Base-by-base conservation (phyloP, 2,329 filamentous ascomycete genomes). In the Fusarium tupiense region DNA sequence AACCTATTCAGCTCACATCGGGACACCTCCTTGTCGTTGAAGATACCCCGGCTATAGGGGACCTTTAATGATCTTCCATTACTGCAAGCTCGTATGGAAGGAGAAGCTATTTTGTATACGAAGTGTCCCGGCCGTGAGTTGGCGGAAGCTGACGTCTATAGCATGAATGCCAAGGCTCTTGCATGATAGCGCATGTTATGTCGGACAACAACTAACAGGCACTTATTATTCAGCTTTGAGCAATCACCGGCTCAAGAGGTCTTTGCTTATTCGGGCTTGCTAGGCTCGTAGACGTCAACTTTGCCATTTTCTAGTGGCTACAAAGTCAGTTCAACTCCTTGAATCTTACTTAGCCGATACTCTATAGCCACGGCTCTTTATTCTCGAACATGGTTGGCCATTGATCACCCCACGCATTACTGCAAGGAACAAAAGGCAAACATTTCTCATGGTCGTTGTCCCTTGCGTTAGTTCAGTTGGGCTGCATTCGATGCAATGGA, bases 391-490 rank as follows among this genome's bases (percentile, higher is more conserved):
- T 60, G 47, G 59, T 56, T 61, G 50, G 64, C 14, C 54, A 41
- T 24, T 33, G 14, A 43, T 35, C 29, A 43, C 64, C 64, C 56
- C 68, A 53, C 43, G 40, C 43, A 43, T 69, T 58, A 54, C 53
- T 72, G 60, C 60, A 69, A 69, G 68, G 72, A 59, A 58, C 47
- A 61, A n/a, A 33, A 60, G 22, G 29, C 47, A 58, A 59, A 26
- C 47, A 40, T 57, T 59, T 52, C 61, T 46, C 9, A 56, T 44
- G 56, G 49, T 72, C 54, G 53, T 44, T 61, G 60, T 61, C 50
- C 71, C 71, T 74, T 56, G 41, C 71, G 38, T 50, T 73, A 67
- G 61, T 58, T 65, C 57, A 29, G 24, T 24, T 22, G 38, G 44
- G 17, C 47, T 38, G 33, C 40, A 53, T 50, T 35, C 11, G 24